Evolutionary conservation across 176 grass and related monocot species (phyloP).

Genomic region (Microstegium vimineum): DNA sequence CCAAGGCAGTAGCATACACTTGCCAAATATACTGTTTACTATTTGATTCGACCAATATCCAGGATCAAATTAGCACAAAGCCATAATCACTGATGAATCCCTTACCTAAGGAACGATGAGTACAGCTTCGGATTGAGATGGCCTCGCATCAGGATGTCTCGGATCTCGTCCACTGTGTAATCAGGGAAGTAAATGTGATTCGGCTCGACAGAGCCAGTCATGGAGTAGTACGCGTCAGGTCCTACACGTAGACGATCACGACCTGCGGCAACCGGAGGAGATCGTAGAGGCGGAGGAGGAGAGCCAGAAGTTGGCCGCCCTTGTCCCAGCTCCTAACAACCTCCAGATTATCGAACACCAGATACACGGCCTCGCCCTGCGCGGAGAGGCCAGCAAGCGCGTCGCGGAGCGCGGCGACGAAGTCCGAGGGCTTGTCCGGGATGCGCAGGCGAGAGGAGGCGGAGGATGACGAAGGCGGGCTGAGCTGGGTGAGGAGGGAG

Average conservation of each 20-base stretch:
- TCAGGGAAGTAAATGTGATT: constrained; percentile 68
- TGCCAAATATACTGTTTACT: background rate
- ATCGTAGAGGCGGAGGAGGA: constrained; percentile 65
- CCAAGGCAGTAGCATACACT: background rate
- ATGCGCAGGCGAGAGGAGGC: constrained; percentile 38
- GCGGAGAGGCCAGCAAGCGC: constrained; percentile 33
- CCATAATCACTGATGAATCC: background rate
- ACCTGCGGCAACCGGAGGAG: constrained; percentile 53
- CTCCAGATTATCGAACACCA: constrained; percentile 86
- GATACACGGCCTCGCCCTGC: constrained; percentile 45
- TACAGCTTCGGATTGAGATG: constrained; percentile 61
- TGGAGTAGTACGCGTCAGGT: constrained; percentile 67
- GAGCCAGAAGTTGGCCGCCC: constrained; percentile 40
- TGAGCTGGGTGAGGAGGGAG: constrained; percentile 61
- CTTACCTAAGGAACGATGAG: constrained; percentile 80
- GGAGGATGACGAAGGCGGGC: constrained; percentile 28
- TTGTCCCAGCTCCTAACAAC: constrained; percentile 71
- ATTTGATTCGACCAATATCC: background rate
- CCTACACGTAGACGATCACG: constrained; percentile 77
- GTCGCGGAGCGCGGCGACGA: constrained; percentile 58
- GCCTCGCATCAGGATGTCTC: constrained; percentile 63
- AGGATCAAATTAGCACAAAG: constrained; percentile 7
- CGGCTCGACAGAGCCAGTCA: constrained; percentile 73
- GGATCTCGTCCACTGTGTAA: constrained; percentile 74
- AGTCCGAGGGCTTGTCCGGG: constrained; percentile 67